Conservation (phyloP, 257 asterid genomes). For the Vinca minor region DNA sequence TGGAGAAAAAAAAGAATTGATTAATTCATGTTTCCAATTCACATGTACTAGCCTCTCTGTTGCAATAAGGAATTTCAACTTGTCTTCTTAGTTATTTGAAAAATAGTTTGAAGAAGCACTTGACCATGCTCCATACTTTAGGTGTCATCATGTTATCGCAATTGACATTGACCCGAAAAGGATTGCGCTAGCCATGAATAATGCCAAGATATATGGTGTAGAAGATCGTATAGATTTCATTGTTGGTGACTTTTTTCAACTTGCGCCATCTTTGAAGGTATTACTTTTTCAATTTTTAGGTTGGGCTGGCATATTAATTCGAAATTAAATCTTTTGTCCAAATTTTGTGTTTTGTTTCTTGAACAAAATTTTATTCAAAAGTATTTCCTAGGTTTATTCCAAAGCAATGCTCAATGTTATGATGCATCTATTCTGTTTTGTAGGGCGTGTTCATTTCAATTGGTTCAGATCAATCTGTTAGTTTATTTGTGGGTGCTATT, state of each 20-base stretch:
- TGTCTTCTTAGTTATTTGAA: not conserved
- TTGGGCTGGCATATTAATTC: not conserved
- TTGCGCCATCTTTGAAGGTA: conserved; percentile 77
- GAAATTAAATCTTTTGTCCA: not conserved
- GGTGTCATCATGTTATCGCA: conserved; percentile 70
- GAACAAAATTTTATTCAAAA: not conserved
- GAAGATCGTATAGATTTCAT: conserved; percentile 68
- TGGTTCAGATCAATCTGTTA: not conserved
- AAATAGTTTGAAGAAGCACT: not conserved
- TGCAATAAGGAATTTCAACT: not conserved
- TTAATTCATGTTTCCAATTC: not conserved
- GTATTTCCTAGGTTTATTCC: not conserved
- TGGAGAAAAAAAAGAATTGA: not conserved
- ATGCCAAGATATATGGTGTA: conserved; percentile 84
- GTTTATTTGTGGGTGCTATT: not conserved
- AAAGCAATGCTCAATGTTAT: not conserved
- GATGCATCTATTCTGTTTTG: not conserved
- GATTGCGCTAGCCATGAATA: conserved; percentile 51
- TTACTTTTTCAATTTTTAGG: not conserved
- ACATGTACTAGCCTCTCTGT: not conserved
- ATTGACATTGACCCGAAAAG: conserved; percentile 71
- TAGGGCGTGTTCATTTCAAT: not conserved
- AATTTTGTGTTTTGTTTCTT: not conserved
- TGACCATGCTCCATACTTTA: conserved; percentile 20
- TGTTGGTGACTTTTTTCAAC: conserved; percentile 76